Conservation (phyloP, 768 basidiomycete genomes). For the Boletales sp. region DNA sequence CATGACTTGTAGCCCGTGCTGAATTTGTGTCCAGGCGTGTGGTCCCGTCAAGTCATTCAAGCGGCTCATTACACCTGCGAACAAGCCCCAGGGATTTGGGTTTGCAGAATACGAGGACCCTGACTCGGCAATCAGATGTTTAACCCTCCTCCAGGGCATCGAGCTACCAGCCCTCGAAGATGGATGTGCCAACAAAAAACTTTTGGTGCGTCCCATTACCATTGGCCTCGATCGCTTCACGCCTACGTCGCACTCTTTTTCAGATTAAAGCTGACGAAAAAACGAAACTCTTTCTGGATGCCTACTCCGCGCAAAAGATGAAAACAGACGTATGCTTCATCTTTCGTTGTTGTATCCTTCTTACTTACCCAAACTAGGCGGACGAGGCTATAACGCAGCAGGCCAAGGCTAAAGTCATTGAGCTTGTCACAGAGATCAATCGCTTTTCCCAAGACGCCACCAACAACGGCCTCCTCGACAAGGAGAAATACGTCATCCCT, state of each 20-base stretch:
- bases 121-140: conserved; percentile 79
- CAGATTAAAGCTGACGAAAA: conserved; percentile 97
- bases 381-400: conserved; percentile 65
- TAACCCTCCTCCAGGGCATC: conserved; percentile 59
- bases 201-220: conserved; percentile 55
- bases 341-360: background rate
- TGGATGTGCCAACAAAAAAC: conserved; percentile 57
- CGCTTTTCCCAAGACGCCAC: conserved; percentile 71
- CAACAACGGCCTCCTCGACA: conserved; percentile 68
- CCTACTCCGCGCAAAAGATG: conserved; percentile 77
- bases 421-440: conserved; percentile 68
- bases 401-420: conserved; percentile 61
- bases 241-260: conserved; percentile 36
- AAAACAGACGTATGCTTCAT: conserved; percentile 65
- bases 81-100: conserved; percentile 94
- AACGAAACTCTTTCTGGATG: conserved; percentile 82
- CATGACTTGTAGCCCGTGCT: background rate
- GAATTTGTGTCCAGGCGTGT: conserved; percentile 59
- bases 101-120: conserved; percentile 97
- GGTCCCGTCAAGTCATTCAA: conserved; percentile 89
- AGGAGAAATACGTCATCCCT: conserved; percentile 87
- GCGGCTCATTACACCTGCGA: conserved; percentile 85
- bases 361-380: conserved; percentile 39
- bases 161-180: conserved; percentile 61
- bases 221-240: conserved; percentile 17